Conservation (phyloP, 2,329 filamentous ascomycete genomes). For the Penicillium sp. region DNA sequence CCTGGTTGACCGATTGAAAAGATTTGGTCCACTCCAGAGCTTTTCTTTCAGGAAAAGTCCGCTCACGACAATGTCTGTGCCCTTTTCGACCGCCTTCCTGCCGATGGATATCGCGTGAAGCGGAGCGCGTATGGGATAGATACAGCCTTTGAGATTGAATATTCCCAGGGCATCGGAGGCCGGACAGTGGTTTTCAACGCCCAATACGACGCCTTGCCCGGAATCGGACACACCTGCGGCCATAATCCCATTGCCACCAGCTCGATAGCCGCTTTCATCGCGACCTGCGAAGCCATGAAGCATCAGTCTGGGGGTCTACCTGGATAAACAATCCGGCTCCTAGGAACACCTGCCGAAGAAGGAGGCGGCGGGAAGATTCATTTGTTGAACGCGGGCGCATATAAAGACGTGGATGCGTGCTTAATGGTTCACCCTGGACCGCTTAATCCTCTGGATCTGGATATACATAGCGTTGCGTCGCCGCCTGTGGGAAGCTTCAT, state of each 20-base stretch:
- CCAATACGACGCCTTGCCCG: constrained; percentile 19
- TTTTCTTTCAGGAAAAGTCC: constrained; percentile 15
- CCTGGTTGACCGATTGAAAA: not conserved
- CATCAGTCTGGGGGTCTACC: not conserved
- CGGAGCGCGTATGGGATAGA: constrained; percentile 14
- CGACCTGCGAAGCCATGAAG: not conserved
- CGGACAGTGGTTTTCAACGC: constrained; percentile 15
- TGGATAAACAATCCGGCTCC: constrained; percentile 19
- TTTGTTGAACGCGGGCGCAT: constrained; percentile 36
- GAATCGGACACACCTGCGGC: constrained; percentile 19
- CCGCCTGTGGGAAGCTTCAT: constrained; percentile 11
- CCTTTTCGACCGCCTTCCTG: constrained; percentile 10
- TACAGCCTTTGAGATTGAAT: not conserved
- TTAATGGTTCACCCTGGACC: constrained; percentile 33
- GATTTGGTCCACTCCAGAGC: constrained; percentile 15
- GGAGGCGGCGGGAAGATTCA: constrained; percentile 24
- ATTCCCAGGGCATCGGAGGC: constrained; percentile 2
- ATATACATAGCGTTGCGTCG: constrained; percentile 1
- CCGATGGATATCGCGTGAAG: not conserved
- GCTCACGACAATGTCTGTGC: constrained; percentile 13
- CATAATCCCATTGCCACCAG: constrained; percentile 21
- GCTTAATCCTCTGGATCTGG: not conserved
- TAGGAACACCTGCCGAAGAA: constrained; percentile 26
- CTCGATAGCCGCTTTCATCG: constrained; percentile 14
- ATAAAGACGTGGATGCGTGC: constrained; percentile 23